Conservation (phyloP, 805 yeast genomes). For the Starmerella geochares region DNA sequence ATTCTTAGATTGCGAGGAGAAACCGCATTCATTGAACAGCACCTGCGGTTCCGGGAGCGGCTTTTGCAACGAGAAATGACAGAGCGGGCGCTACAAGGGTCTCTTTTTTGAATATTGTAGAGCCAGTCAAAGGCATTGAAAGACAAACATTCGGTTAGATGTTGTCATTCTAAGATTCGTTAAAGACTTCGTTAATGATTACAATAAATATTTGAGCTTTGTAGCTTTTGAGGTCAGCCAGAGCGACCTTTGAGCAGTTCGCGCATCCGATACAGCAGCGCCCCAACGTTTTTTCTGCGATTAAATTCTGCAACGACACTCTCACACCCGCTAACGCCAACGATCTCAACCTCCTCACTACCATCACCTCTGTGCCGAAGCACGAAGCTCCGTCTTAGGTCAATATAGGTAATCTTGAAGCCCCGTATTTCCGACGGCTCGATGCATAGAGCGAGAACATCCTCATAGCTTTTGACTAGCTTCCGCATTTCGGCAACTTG, state of each 20-base stretch:
- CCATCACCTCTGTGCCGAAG: neutral
- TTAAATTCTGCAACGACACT: neutral
- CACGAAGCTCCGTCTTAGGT: conserved; percentile 3
- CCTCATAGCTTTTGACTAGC: neutral
- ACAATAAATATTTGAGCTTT: too few relatives aligned
- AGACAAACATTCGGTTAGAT: too few relatives aligned
- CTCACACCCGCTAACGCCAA: conserved; percentile 5
- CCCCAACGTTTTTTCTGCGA: conserved; percentile 1
- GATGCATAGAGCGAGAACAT: neutral
- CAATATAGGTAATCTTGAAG: neutral
- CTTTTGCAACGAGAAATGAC: conserved; percentile 47
- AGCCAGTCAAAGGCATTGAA: neutral
- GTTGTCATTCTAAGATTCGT: too few relatives aligned
- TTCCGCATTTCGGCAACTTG: neutral
- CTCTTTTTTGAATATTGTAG: too few relatives aligned
- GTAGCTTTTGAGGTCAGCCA: too few relatives aligned
- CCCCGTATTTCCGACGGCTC: neutral
- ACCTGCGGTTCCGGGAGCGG: conserved; percentile 53
- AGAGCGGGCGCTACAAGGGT: conserved; percentile 34
- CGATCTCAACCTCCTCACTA: neutral
- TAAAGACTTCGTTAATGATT: too few relatives aligned
- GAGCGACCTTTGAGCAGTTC: neutral
- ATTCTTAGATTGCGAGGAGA: conserved; percentile 59
- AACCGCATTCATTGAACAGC: conserved; percentile 44
- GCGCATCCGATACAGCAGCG: conserved; percentile 1